These are phyloP conservation scores for Lithospermum erythrorhizon DNA, from an alignment of 257 asterid genomes.

Conservation along the genomic window DNA sequence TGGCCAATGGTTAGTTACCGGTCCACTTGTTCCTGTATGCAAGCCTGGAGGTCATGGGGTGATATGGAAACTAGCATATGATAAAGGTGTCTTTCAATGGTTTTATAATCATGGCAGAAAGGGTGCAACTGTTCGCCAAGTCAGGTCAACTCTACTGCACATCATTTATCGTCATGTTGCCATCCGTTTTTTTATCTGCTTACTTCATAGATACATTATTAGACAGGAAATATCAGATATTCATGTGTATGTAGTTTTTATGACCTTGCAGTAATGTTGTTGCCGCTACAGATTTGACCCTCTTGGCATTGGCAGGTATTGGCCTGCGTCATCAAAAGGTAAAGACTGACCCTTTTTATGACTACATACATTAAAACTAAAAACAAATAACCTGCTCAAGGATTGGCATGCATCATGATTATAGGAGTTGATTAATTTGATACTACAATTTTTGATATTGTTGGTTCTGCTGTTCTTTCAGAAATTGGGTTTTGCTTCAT, in stretches of 20 bases:
- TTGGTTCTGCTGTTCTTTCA: conserved; percentile 22
- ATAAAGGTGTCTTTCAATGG: conserved; percentile 91
- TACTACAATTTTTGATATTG: background rate
- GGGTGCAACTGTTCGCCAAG: conserved; percentile 97
- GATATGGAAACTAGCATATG: conserved; percentile 96
- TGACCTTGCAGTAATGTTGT: conserved; percentile 75
- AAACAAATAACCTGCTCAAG: too few species aligned
- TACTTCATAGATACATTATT: conserved; percentile 1
- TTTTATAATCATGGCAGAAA: conserved; percentile 60
- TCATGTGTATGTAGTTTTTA: conserved; percentile 27
- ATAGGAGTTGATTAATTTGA: background rate
- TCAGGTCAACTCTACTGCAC: conserved; percentile 45
- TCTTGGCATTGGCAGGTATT: conserved; percentile 91
- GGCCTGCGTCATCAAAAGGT: conserved; percentile 85
- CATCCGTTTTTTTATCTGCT: background rate
- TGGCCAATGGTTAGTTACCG: conserved; percentile 73
- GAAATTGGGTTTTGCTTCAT: conserved; percentile 98
- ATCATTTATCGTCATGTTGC: background rate
- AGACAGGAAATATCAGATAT: conserved; percentile 12
- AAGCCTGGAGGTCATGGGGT: conserved; percentile 99
- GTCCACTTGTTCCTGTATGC: conserved; percentile 68
- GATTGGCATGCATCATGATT: too few species aligned
- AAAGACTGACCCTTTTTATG: conserved; percentile 13
- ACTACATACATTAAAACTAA: too few species aligned
- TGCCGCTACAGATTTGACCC: conserved; percentile 95